phyloP scores from a whole-genome alignment of 202 grass and related monocot genomes.

The Carex sylvatica region DNA sequence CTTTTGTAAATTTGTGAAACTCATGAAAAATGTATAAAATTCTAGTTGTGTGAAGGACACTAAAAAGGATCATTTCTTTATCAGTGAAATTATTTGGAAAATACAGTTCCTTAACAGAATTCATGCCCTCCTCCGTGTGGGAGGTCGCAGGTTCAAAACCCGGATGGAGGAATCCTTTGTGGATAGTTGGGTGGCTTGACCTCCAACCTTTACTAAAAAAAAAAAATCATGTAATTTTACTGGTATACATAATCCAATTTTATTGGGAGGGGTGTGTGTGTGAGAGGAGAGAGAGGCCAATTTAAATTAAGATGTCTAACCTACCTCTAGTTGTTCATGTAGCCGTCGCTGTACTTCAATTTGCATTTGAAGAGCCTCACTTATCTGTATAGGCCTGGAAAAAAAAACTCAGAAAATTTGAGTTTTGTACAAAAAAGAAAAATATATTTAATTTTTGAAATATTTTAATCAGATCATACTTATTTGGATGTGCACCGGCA shows the following conservation, averaged over 20 bases:
- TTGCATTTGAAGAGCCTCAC: conserved; percentile 95
- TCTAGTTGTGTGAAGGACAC: background rate
- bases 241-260: background rate
- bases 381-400: conserved; percentile 84
- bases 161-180: too few species aligned
- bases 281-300: too few species aligned
- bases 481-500: conserved; percentile 57
- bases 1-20: background rate
- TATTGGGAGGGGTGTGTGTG: background rate
- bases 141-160: too few species aligned
- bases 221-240: background rate
- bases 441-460: background rate
- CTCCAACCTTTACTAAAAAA: too few species aligned
- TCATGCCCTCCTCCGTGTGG: background rate
- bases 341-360: conserved; percentile 87
- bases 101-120: background rate
- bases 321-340: conserved; percentile 95
- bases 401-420: conserved; percentile 6
- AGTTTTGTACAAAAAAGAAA: background rate
- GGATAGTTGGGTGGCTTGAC: too few species aligned
- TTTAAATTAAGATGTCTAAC: conserved; percentile 5
- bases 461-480: conserved; percentile 51
- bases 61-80: background rate
- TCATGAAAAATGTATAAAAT: background rate
- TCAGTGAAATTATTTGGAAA: background rate